Evolutionary conservation across 192 early-diverging fungal genomes (phyloP), one percentile per base, ranked within the genome.

Genomic region (Backusella luteola): DNA sequence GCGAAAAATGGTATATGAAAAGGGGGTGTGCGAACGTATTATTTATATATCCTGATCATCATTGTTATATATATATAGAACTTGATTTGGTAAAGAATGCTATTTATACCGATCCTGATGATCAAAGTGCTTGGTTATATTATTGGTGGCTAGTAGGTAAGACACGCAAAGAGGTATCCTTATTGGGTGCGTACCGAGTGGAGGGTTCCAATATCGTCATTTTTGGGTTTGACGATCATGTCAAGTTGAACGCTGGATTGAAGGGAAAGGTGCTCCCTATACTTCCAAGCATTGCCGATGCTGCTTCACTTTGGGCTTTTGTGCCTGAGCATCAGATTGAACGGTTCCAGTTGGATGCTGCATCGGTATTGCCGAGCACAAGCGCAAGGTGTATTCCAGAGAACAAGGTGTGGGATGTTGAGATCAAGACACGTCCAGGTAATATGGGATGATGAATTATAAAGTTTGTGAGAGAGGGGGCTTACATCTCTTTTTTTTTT

Each of bases 91-190:
- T 97, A 52, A 86, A 94, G 66, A 94, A 94, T 71, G 98, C 97
- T 3, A 88, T 97, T 39, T 99, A 93, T 76, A 99, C 97, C 7
- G 97, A 99, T 76, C 98, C 98, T 12, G 92, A 93, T 34, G 96
- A 99, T 84, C 97, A 98, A 82, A 94, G 91, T 73, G 96, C 96
- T 17, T 99, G 98, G 98, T 85, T 99, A 15, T 99, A 99, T 86
- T 91, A 97, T 67, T 89, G 93, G 67, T 98, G 95, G 94, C 85
- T 99, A 39, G 85, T 99, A n/a, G 95, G 86, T 34, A 75, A 79
- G 80, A 80, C 79, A 49, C 66, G 74, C 26, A 66, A 66, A 34
- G 77, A 44, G 17, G 81, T 83, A 26, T 77, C 77, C 12, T 71
- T 81, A 59, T 66, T 84, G 1, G 85, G 84, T 29, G 73, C 79